Base-by-base conservation (phyloP, 139 green algal genomes). In the Coccomyxa sp. region DNA sequence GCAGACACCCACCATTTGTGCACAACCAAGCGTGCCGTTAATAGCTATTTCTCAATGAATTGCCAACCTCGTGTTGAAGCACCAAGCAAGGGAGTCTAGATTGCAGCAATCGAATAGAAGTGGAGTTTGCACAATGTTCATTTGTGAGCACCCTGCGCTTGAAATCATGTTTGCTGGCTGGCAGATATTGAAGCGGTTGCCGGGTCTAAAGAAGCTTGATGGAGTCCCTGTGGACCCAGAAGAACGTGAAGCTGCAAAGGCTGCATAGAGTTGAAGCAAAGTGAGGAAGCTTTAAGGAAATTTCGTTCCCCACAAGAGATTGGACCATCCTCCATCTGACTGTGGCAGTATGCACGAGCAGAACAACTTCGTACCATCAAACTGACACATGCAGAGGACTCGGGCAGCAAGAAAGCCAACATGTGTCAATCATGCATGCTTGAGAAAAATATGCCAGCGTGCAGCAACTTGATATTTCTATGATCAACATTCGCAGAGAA, bases 201-300 rank as follows among this genome's bases (percentile, higher is more conserved):
- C 95, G 16, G 86, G 93, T 17, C 86, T 98, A 13, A 96, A 96
- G 82, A 98, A 98, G 91, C 88, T 98, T 67, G 95, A 98, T 81
- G 95, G 95, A 45, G 88, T 95, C 28, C 92, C 94, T 10, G 87
- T 98, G 17, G 92, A 97, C 66, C 91, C 94, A 67, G 94, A 97
- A 57, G 94, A 98, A 86, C 84, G 90, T 14, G 93, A 97, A 60
- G 87, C 90, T 60, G 94, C 92, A 31, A 15, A 57, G 13, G 77
- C 77, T 31, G 45, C 77, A 9, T 18, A 16, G 71, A 16, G 1
- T 77, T 4, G n/a, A 31, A n/a, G n/a, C n/a, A n/a, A n/a, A n/a
- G n/a, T n/a, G n/a, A n/a, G n/a, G n/a, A n/a, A n/a, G n/a, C n/a
- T n/a, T n/a, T n/a, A n/a, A n/a, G n/a, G n/a, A n/a, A n/a, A n/a